Base-by-base conservation (phyloP, 768 basidiomycete species). In the Suillus occidentalis region DNA sequence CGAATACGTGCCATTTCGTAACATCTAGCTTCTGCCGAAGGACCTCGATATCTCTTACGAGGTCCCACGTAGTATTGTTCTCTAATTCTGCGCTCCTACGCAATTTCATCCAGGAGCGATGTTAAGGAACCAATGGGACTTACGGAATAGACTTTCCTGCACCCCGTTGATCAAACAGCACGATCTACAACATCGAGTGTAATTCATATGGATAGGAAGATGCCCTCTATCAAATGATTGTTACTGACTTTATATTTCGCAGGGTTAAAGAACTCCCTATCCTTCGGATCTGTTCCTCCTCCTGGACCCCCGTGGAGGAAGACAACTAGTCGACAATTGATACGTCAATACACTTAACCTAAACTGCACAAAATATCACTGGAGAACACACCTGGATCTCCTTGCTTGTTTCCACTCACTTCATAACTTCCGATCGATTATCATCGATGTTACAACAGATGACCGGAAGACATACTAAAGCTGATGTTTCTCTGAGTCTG, bases 11-110 rank as follows among this genome's bases (percentile, higher is more conserved):
- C 95, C 95, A 97, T 72, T 87, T 92, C 22, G 92, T 88, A 63
- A 98, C 83, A 49, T 78, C 78, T 18, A 98, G 83, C 64, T 90
- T 84, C 72, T 89, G 81, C 63, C 96, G 84, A 31, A 97, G 78
- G 70, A 81, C 89, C 74, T 98, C 96, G 12, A 95, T 87, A 72
- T 98, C 96, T 67, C 86, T 90, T 31, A 98, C 94, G 49, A 97
- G 87, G 72, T 94, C 90, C 93, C 92, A 95, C 6, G 95, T 97
- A 2, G 94, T 97, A 76, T 98, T 98, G 60, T 95, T 89, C 68
- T 92, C 89, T 2, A 89, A 76, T 39, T 76, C 89, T 9, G 95
- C 94, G 63, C 73, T 84, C 76, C 92, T 94, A 69, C 22, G 63
- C n/a, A 64, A 40, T 63, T 63, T 20, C 60, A 67, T 61, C 50